Evolutionary conservation across 768 basidiomycete species (phyloP).

Genomic region (Suillus variegatus): DNA sequence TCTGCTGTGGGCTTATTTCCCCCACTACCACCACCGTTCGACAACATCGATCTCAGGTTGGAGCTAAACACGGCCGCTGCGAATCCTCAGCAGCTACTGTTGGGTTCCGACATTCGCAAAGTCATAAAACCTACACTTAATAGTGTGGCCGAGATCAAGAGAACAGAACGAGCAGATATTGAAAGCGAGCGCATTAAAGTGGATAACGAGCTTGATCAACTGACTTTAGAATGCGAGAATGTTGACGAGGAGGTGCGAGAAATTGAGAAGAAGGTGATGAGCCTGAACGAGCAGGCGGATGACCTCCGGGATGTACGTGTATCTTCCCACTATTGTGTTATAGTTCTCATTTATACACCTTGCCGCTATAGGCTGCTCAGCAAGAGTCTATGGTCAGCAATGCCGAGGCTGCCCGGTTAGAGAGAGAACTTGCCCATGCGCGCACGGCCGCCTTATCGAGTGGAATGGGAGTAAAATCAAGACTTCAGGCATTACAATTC

Average conservation of each 20-base stretch:
- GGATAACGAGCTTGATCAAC: slow-evolving; percentile 81
- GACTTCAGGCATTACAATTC: slow-evolving; percentile 75
- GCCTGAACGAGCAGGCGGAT: slow-evolving; percentile 74
- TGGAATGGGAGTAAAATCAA: slow-evolving; percentile 81
- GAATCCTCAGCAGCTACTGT: slow-evolving; percentile 66
- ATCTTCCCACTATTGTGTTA: not conserved
- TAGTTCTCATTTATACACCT: slow-evolving; percentile 1
- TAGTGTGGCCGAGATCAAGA: slow-evolving; percentile 68
- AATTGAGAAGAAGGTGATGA: slow-evolving; percentile 70
- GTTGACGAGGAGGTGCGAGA: slow-evolving; percentile 76
- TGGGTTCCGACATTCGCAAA: slow-evolving; percentile 70
- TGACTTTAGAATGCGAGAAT: slow-evolving; percentile 77
- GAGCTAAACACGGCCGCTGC: slow-evolving; percentile 79
- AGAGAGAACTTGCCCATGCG: slow-evolving; percentile 73
- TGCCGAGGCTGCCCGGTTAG: slow-evolving; percentile 64
- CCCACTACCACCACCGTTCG: slow-evolving; percentile 67
- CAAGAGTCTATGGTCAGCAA: slow-evolving; percentile 70
- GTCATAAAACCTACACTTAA: slow-evolving; percentile 78
- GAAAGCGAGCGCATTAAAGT: slow-evolving; percentile 80
- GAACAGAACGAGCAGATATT: slow-evolving; percentile 65
- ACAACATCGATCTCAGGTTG: slow-evolving; percentile 74
- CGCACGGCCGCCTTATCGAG: slow-evolving; percentile 74
- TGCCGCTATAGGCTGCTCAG: slow-evolving; percentile 62
- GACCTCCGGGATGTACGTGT: slow-evolving; percentile 74
- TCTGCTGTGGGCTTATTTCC: slow-evolving; percentile 78